Conservation (phyloP, 2,329 filamentous ascomycete genomes). For the Diaporthe batatas region DNA sequence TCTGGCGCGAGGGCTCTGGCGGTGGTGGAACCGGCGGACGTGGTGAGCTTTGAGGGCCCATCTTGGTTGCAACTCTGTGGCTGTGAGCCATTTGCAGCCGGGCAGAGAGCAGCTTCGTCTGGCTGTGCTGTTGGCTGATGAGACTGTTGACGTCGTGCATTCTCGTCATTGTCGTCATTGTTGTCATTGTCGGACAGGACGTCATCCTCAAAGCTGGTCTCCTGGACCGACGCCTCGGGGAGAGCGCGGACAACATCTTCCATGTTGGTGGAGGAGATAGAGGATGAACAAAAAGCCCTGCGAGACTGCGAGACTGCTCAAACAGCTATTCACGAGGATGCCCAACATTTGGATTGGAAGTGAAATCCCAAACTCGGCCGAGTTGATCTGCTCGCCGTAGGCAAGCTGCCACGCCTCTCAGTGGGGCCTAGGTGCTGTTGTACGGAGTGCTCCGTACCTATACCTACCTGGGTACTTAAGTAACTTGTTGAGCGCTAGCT, state of each 20-base stretch:
- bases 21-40: slow-evolving; percentile 28
- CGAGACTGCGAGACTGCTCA: not conserved
- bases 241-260: slow-evolving; percentile 35
- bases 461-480: no score
- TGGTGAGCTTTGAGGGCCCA: slow-evolving; percentile 14
- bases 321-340: not conserved
- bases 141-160: not conserved
- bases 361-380: not conserved
- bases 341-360: not conserved
- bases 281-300: not conserved
- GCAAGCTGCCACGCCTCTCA: slow-evolving; percentile 2
- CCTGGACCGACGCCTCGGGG: slow-evolving; percentile 42
- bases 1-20: slow-evolving; percentile 58
- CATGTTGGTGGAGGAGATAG: not conserved
- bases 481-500: not conserved
- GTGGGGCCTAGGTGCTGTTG: no score
- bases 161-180: slow-evolving; percentile 24
- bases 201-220: slow-evolving; percentile 44
- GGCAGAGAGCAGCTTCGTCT: not conserved
- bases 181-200: slow-evolving; percentile 30
- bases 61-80: not conserved
- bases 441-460: no score
- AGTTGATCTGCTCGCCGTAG: not conserved
- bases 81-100: not conserved
- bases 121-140: not conserved